A percentile compares a stretch with the other conserved stretches of the same genome.
Evolutionary conservation across 768 basidiomycete species (phyloP).

Genomic region (Termitomyces sp.): DNA sequence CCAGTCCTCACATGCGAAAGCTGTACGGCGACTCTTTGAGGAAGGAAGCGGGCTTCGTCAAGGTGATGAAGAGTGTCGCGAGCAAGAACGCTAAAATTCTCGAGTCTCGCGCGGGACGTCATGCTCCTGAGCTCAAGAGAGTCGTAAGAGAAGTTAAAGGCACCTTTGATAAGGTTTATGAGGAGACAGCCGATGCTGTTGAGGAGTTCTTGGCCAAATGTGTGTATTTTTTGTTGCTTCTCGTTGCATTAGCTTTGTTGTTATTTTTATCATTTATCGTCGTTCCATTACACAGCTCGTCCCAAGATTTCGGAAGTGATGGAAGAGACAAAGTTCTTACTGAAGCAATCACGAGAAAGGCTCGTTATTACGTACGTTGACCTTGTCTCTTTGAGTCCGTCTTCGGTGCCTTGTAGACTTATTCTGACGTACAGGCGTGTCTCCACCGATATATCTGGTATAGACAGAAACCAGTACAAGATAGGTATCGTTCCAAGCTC

Average conservation of each 20-base stretch:
- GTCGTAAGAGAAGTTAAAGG: constrained; percentile 86
- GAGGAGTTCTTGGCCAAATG: constrained; percentile 93
- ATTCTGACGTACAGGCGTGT: constrained; percentile 54
- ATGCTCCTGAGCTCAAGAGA: constrained; percentile 78
- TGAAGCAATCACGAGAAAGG: constrained; percentile 87
- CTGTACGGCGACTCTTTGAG: constrained; percentile 91
- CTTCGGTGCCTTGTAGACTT: constrained; percentile 1
- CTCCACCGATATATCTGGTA: constrained; percentile 73
- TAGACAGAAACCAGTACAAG: constrained; percentile 78
- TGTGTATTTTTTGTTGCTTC: constrained; percentile 32
- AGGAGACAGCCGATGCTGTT: constrained; percentile 87
- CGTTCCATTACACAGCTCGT: constrained; percentile 49
- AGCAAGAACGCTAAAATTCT: constrained; percentile 74
- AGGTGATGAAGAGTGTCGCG: constrained; percentile 94
- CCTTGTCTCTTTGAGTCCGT: background rate
- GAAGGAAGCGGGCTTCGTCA: constrained; percentile 95
- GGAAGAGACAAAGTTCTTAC: constrained; percentile 85
- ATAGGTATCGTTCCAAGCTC: constrained; percentile 52
- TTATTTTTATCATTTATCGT: background rate
- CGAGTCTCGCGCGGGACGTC: constrained; percentile 71
- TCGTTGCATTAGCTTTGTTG: background rate
- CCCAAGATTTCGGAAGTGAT: constrained; percentile 87
- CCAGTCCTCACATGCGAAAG: constrained; percentile 96
- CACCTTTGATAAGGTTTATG: constrained; percentile 93
- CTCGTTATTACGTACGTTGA: constrained; percentile 83